Evolutionary conservation across 208 protist species (phyloP).

Genomic region (Lotmaria passim): DNA sequence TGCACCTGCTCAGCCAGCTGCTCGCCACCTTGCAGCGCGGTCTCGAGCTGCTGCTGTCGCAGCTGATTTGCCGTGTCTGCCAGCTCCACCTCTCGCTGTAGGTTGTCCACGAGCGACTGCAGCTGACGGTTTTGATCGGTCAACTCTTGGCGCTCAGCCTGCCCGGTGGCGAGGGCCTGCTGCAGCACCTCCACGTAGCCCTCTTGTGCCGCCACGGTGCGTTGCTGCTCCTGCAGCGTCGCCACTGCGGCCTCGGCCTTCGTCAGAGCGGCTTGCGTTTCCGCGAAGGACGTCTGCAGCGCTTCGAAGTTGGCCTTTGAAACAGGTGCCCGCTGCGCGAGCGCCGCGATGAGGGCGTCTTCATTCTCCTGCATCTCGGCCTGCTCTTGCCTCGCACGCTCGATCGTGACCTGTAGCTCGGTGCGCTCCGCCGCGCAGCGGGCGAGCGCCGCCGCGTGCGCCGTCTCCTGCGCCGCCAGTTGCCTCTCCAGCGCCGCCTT

Average conservation of each 20-base stretch:
- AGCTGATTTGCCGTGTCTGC: conserved; percentile 25
- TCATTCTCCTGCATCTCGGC: conserved; percentile 19
- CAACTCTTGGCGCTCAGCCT: conserved; percentile 11
- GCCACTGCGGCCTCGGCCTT: conserved; percentile 20
- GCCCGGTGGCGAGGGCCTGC: background rate
- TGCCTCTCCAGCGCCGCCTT: background rate
- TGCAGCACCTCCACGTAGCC: conserved; percentile 19
- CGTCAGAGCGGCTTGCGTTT: conserved; percentile 5
- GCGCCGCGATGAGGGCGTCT: conserved; percentile 23
- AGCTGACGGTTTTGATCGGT: conserved; percentile 22
- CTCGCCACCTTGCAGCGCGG: background rate
- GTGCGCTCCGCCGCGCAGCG: conserved; percentile 6
- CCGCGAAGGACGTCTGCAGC: conserved; percentile 13
- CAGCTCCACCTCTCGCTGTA: conserved; percentile 33
- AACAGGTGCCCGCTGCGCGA: conserved; percentile 29
- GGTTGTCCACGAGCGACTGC: conserved; percentile 21
- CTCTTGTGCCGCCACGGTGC: background rate
- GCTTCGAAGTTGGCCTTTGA: conserved; percentile 26
- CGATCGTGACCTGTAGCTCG: conserved; percentile 30
- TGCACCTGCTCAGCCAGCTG: conserved; percentile 14
- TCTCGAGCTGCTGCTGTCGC: conserved; percentile 36
- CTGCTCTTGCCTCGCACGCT: conserved; percentile 15
- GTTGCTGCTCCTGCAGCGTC: conserved; percentile 21
- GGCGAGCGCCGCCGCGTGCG: conserved; percentile 9
- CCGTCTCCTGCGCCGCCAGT: conserved; percentile 6